These are phyloP conservation scores for Mycena belliarum DNA, from an alignment of 768 basidiomycete genomes.

Conservation along the genomic window DNA sequence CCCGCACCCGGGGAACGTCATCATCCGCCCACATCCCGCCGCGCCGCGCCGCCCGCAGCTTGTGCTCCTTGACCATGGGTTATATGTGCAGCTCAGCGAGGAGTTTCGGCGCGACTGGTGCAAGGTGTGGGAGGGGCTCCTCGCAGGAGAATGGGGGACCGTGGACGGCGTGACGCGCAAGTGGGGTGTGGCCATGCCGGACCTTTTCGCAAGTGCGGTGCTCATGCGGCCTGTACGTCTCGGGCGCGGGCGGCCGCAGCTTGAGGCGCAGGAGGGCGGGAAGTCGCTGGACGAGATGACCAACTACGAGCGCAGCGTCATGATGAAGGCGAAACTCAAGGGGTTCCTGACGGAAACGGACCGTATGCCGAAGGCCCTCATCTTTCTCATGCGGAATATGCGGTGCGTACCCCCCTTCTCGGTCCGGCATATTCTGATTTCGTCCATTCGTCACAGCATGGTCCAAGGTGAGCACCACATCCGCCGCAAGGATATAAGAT, in stretches of 20 bases:
- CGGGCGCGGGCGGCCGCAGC: slow-evolving; percentile 34
- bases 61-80: slow-evolving; percentile 89
- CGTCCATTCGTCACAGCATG: slow-evolving; percentile 32
- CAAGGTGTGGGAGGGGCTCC: slow-evolving; percentile 68
- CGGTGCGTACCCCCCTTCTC: slow-evolving; percentile 37
- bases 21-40: slow-evolving; percentile 60
- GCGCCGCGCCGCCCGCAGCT: slow-evolving; percentile 54
- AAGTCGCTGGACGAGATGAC: slow-evolving; percentile 38
- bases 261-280: slow-evolving; percentile 26
- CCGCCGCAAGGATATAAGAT: slow-evolving; percentile 11
- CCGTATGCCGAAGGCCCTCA: slow-evolving; percentile 73
- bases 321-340: slow-evolving; percentile 67
- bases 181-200: slow-evolving; percentile 75
- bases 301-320: slow-evolving; percentile 68
- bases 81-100: slow-evolving; percentile 75
- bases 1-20: slow-evolving; percentile 77
- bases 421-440: not conserved
- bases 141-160: slow-evolving; percentile 54
- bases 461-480: slow-evolving; percentile 42
- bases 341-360: slow-evolving; percentile 73
- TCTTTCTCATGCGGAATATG: slow-evolving; percentile 80
- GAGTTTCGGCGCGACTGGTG: slow-evolving; percentile 78
- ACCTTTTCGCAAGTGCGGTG: slow-evolving; percentile 73
- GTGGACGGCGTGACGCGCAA: slow-evolving; percentile 51
- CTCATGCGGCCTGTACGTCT: slow-evolving; percentile 62